Base-by-base conservation (phyloP, 148 eudicot species). In the Amaranthus hypochondriacus region DNA sequence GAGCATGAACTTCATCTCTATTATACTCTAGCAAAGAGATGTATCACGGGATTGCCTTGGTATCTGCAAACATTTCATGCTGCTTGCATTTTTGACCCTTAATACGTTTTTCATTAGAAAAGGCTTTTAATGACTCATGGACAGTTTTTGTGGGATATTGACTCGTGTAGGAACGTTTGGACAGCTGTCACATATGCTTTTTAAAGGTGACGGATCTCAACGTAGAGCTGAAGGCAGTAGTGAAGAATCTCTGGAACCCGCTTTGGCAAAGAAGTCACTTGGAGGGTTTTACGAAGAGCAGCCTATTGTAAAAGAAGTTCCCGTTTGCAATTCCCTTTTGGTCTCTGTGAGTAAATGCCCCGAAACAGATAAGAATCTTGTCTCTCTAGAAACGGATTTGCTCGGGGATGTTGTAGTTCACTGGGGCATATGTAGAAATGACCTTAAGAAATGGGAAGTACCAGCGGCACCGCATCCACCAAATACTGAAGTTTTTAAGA, bases 351-450 rank as follows among this genome's bases (percentile, higher is more conserved):
- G 70, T 58, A 88, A 75, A 73, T 84, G 89, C 75, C 81, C 82
- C 4, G 89, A 90, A 70, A 86, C 89, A 43, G 83, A 85, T 51
- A 86, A 90, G 72, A 82, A 82, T 76, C 71, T 84, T 55, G 75
- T 96, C 66, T 28, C 60, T 70, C 66, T 96, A 14, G 99, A 92
- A 78, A 92, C 94, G 58, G 97, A 96, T 85, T 66, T 96, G 51
- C 89, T 90, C 15, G 96, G 89, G 77, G 88, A 89, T 80, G 87
- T 90, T 70, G 68, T 92, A 53, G 78, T 89, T 73, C 99, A 96
- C 80, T 96, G 97, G 99, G 99, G 97, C 70, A 83, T 92, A 50
- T 89, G 89, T 78, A 87, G 78, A 53, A 86, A 85, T 69, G 82
- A 83, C 64, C 66, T 59, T 28, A 86, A 83, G 66, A 81, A 64